phyloP scores from a whole-genome alignment of 2,329 filamentous ascomycete species.

The Botrytis fragariae region DNA sequence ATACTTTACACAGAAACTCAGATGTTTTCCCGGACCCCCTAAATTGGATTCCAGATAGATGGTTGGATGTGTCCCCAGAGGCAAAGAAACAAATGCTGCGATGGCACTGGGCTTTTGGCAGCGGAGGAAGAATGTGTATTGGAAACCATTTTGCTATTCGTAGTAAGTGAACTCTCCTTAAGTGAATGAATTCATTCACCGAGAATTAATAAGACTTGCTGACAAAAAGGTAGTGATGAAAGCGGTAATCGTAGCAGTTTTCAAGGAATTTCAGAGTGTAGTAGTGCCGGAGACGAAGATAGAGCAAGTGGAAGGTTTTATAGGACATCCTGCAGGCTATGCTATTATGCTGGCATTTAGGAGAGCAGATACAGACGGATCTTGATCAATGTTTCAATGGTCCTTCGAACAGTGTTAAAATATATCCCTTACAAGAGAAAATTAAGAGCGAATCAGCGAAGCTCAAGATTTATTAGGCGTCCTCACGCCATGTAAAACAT shows the following conservation, averaged over 20 bases:
- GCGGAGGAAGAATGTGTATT: conserved; percentile 63
- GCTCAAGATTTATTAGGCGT: not conserved
- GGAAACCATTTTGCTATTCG: conserved; percentile 62
- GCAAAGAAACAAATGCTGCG: conserved; percentile 45
- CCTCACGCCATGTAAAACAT: not conserved
- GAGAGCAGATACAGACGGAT: not conserved
- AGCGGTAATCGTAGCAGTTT: conserved; percentile 63
- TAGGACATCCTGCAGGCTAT: not conserved
- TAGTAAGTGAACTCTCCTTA: conserved; percentile 39
- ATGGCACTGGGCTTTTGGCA: conserved; percentile 65
- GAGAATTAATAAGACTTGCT: not conserved
- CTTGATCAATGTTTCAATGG: not conserved
- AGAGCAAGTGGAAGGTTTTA: conserved; percentile 52
- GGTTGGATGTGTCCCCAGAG: conserved; percentile 43
- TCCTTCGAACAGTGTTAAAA: no score
- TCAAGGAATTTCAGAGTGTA: conserved; percentile 59
- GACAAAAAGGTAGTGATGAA: conserved; percentile 60
- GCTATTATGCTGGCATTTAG: not conserved
- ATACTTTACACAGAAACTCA: not conserved
- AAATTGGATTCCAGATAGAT: conserved; percentile 45
- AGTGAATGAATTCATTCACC: not conserved
- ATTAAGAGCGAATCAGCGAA: not conserved
- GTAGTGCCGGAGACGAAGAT: conserved; percentile 61
- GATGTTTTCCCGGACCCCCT: conserved; percentile 48
- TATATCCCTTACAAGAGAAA: not conserved